These are phyloP conservation scores for Skeletonema marinoi DNA, from an alignment of 108 stramenopile species.

Conservation along the genomic window DNA sequence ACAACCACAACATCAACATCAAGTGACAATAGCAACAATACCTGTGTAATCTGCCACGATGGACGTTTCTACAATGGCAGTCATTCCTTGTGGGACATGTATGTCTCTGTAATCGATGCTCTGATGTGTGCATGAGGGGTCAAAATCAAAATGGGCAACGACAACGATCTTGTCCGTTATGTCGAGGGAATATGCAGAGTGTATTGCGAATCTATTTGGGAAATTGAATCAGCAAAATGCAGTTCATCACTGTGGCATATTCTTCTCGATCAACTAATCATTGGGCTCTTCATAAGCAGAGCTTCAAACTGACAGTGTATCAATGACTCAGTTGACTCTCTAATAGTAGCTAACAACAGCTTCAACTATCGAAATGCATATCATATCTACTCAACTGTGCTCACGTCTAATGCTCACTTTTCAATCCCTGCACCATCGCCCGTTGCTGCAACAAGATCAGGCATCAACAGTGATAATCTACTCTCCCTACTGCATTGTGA, in stretches of 20 bases:
- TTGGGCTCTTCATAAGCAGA: no score
- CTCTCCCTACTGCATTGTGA: no score
- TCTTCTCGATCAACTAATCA: no score
- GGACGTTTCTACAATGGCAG: conserved; percentile 3
- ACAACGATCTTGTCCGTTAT: neutral
- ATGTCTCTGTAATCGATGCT: conserved; percentile 15
- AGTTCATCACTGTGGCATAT: no score
- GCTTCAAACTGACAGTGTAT: no score
- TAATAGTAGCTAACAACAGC: no score
- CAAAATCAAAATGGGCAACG: neutral
- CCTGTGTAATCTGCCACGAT: conserved; percentile 13
- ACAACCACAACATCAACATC: neutral
- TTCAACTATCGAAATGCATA: neutral
- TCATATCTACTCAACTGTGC: neutral
- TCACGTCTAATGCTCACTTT: neutral
- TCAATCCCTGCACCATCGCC: no score
- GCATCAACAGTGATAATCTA: no score
- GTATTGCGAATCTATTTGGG: conserved; percentile 1
- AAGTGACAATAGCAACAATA: neutral
- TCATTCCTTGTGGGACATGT: conserved; percentile 24
- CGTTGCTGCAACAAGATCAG: no score
- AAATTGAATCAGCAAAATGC: neutral
- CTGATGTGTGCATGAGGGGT: neutral
- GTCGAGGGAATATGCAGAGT: conserved; percentile 7
- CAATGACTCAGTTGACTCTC: no score